A percentile compares a stretch with the other conserved stretches of the same genome.
phyloP scores from a whole-genome alignment of 129 eudicot genomes.

The Centrapalus pauciflorus region DNA sequence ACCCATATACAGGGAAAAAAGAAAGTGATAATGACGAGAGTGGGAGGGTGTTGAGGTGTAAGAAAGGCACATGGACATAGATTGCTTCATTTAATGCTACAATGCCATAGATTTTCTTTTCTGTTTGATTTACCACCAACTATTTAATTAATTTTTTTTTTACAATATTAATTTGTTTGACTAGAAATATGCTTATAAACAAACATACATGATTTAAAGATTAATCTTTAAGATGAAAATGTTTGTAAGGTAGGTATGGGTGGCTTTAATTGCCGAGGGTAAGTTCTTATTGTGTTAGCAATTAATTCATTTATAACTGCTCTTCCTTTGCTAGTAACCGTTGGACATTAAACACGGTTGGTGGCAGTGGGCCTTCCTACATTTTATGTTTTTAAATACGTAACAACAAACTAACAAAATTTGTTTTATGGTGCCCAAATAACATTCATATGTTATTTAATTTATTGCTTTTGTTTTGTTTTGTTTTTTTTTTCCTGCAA shows the following conservation, averaged over 20 bases:
- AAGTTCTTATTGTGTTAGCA: not conserved
- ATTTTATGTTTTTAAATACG: not conserved
- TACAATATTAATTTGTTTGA: too few relatives aligned
- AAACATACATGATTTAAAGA: too few relatives aligned
- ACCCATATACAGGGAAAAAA: too few relatives aligned
- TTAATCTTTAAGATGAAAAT: too few relatives aligned
- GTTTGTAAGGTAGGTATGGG: too few relatives aligned
- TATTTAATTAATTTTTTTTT: too few relatives aligned
- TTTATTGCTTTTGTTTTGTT: too few relatives aligned
- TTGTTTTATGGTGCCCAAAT: too few relatives aligned
- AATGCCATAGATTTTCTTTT: not conserved
- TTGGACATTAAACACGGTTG: not conserved
- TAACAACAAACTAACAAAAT: not conserved
- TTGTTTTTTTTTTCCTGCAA: too few relatives aligned
- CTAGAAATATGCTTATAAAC: too few relatives aligned
- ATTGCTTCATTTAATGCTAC: not conserved
- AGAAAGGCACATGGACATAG: not conserved
- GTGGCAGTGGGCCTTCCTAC: not conserved
- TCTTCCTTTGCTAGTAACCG: not conserved
- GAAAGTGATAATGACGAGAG: not conserved
- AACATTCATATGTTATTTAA: too few relatives aligned
- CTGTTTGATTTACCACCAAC: too few relatives aligned
- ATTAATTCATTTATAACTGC: conserved; percentile 3
- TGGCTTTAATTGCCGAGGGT: conserved; percentile 8
- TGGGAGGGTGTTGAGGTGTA: not conserved